These are phyloP conservation scores for Cercospora janseana DNA, from an alignment of 2,329 filamentous ascomycete species.

Conservation along the genomic window DNA sequence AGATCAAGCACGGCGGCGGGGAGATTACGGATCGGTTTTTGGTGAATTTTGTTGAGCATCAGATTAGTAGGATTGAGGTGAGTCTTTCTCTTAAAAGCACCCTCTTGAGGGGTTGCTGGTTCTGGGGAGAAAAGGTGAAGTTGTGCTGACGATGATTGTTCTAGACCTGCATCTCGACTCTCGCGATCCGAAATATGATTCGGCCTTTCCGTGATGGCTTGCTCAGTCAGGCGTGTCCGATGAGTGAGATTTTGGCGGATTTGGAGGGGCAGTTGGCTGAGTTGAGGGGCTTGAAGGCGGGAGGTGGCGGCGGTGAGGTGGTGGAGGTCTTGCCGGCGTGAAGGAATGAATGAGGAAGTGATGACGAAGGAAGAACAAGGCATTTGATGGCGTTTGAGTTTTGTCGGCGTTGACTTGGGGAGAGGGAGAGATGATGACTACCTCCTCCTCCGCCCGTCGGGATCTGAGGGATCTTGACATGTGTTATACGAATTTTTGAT, in stretches of 20 bases:
- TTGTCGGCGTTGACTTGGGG: no score
- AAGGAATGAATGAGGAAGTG: no score
- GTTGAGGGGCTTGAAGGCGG: conserved; percentile 49
- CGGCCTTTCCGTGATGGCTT: conserved; percentile 67
- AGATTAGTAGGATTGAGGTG: conserved; percentile 94
- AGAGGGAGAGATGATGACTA: no score
- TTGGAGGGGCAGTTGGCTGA: conserved; percentile 63
- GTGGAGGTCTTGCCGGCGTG: no score
- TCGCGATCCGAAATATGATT: conserved; percentile 76
- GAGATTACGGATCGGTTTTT: conserved; percentile 87
- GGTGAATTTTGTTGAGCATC: conserved; percentile 87
- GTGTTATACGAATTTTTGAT: no score
- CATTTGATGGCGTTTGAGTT: no score
- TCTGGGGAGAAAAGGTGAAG: no score
- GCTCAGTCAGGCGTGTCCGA: conserved; percentile 72
- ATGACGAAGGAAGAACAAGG: no score
- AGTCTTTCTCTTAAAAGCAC: conserved; percentile 37
- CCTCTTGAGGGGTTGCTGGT: no score
- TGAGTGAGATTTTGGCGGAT: conserved; percentile 66
- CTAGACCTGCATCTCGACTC: conserved; percentile 76
- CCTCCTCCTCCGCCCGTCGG: no score
- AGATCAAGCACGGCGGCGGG: conserved; percentile 68
- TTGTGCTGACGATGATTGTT: conserved; percentile 27
- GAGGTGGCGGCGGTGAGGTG: no score
- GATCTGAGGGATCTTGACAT: no score